Percentiles rank a stretch among this genome's conserved stretches.
Conservation (phyloP, 164 flowering plant genomes). For the Chimonanthus salicifolius region DNA sequence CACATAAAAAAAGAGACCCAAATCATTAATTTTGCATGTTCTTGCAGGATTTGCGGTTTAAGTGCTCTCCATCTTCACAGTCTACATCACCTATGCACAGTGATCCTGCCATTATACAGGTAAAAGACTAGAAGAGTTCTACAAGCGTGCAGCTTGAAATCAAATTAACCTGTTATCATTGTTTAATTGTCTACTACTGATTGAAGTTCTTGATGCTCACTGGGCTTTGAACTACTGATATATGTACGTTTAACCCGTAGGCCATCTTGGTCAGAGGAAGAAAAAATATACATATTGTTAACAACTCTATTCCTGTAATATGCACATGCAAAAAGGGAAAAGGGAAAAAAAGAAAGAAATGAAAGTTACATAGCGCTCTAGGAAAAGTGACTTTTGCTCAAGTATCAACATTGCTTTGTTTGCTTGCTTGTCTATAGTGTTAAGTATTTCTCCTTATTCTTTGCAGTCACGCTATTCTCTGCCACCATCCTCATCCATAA, state of each 20-base stretch:
- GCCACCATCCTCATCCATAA: constrained; percentile 44
- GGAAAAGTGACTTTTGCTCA: not conserved
- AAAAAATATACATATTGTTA: not conserved
- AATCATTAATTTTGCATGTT: constrained; percentile 4
- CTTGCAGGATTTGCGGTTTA: constrained; percentile 84
- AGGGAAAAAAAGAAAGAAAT: not conserved
- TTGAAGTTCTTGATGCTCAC: not conserved
- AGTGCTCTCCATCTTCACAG: constrained; percentile 74
- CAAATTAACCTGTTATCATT: not conserved
- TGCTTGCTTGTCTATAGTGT: not conserved
- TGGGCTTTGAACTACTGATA: not conserved
- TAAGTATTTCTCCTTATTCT: not conserved
- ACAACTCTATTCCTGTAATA: no score
- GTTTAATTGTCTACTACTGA: not conserved
- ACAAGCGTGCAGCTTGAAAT: not conserved
- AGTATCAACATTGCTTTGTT: not conserved
- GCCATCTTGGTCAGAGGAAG: not conserved
- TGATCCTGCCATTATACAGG: constrained; percentile 96
- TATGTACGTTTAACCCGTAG: not conserved
- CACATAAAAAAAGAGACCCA: no score
- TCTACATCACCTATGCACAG: constrained; percentile 44
- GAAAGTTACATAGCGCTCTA: not conserved
- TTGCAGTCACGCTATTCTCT: constrained; percentile 86
- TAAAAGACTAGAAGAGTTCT: constrained; percentile 3
- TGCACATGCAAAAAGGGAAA: no score